These are phyloP conservation scores for Epichloe scottii DNA, from an alignment of 2,329 filamentous ascomycete species.

Conservation along the genomic window DNA sequence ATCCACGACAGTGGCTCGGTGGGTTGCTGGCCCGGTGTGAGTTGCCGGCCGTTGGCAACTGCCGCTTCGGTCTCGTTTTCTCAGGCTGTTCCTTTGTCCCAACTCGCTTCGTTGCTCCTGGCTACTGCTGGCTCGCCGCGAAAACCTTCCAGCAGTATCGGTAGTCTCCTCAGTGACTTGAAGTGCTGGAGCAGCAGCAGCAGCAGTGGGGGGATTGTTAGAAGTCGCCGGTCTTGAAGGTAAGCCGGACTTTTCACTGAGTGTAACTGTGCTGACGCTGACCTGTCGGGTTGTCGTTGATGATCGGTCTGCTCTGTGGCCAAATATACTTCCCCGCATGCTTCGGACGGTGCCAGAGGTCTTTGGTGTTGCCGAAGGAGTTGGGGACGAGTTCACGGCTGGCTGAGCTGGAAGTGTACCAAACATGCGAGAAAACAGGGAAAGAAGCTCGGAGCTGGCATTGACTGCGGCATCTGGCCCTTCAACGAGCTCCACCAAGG, in stretches of 20 bases:
- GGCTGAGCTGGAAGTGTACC: constrained; percentile 40
- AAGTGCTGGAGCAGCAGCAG: constrained; percentile 50
- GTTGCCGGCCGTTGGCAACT: constrained; percentile 34
- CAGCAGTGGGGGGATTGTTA: constrained; percentile 26
- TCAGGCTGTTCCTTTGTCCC: constrained; percentile 37
- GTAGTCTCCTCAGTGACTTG: constrained; percentile 60
- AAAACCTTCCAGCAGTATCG: constrained; percentile 18
- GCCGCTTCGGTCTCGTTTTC: constrained; percentile 37
- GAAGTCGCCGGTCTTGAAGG: constrained; percentile 24
- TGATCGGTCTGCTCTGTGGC: constrained; percentile 37
- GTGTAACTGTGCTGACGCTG: constrained; percentile 21
- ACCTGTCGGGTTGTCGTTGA: constrained; percentile 29
- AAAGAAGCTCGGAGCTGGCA: constrained; percentile 71
- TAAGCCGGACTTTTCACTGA: constrained; percentile 24
- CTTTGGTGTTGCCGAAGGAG: constrained; percentile 45
- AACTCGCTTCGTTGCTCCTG: constrained; percentile 32
- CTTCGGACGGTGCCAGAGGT: constrained; percentile 61
- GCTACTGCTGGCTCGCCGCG: constrained; percentile 22
- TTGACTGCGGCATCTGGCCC: constrained; percentile 80
- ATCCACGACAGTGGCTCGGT: constrained; percentile 32
- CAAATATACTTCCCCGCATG: constrained; percentile 66
- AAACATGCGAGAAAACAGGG: constrained; percentile 72
- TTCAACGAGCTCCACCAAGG: constrained; percentile 70
- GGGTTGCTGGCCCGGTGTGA: constrained; percentile 22
- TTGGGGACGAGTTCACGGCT: constrained; percentile 23